phyloP scores from a whole-genome alignment of 805 yeast genomes.

The Teunomyces kruisii region DNA sequence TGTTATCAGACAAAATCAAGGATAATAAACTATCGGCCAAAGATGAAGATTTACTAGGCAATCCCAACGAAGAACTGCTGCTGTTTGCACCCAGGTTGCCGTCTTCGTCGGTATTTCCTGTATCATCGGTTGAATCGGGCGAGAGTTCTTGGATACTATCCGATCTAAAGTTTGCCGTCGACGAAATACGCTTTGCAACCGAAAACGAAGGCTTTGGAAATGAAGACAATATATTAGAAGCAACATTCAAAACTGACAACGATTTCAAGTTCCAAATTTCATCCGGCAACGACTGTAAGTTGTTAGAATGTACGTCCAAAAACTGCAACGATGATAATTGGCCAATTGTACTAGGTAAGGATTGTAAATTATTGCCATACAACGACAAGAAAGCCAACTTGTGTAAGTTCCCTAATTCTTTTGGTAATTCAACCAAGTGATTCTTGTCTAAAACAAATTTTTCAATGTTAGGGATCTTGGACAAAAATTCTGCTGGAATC shows the following conservation, averaged over 20 bases:
- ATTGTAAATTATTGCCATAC: slow-evolving; percentile 70
- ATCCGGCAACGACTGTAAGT: slow-evolving; percentile 65
- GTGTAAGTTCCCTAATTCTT: slow-evolving; percentile 57
- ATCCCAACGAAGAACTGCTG: slow-evolving; percentile 5
- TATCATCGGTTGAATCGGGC: not conserved
- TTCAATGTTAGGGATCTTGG: slow-evolving; percentile 63
- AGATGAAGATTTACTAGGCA: slow-evolving; percentile 16
- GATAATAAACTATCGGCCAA: slow-evolving; percentile 52
- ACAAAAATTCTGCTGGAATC: slow-evolving; percentile 62
- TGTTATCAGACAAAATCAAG: slow-evolving; percentile 78
- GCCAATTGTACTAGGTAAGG: slow-evolving; percentile 67
- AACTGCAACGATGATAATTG: slow-evolving; percentile 56
- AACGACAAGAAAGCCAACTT: slow-evolving; percentile 67
- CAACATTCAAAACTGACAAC: slow-evolving; percentile 60
- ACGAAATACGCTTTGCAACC: slow-evolving; percentile 32
- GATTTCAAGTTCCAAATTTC: slow-evolving; percentile 64
- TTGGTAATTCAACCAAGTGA: slow-evolving; percentile 75
- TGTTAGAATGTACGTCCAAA: slow-evolving; percentile 83
- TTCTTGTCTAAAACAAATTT: slow-evolving; percentile 77
- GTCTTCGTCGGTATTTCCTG: not conserved
- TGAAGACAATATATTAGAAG: slow-evolving; percentile 66
- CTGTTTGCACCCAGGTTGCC: slow-evolving; percentile 5
- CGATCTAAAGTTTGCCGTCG: slow-evolving; percentile 24
- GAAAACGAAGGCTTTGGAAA: slow-evolving; percentile 54
- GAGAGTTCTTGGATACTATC: not conserved